Base-by-base conservation (phyloP, 495 filamentous ascomycete genomes). In the Cladorrhinum samala region DNA sequence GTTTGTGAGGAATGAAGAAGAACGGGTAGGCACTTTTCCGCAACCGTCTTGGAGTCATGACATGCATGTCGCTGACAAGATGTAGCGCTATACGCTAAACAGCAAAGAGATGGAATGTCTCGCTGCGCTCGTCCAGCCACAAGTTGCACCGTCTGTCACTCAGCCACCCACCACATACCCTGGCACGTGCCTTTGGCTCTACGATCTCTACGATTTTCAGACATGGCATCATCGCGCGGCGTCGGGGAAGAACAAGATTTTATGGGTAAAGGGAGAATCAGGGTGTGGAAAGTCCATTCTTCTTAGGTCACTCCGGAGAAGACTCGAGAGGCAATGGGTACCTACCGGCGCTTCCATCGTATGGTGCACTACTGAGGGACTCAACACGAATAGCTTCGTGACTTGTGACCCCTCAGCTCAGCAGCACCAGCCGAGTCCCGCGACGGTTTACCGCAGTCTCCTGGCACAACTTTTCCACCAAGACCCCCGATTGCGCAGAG, bases 201-300 rank as follows among this genome's bases (percentile, higher is more conserved):
- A 66, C 45, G 63, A 69, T 19, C 37, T 66, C 13, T 54, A 53
- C 18, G 65, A 72, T n/a, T 71, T 71, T 21, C 59, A 59, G 9
- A 40, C 61, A 13, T 72, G 69, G 69, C 65, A 69, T 43, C 62
- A 67, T 53, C 64, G 69, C 9, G 61, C 40, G 18, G 60, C 54
- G 16, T 49, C 56, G 14, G 58, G 58, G 44, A 65, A 67, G 46
- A 57, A 66, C 54, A 63, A 65, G 53, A 51, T 72, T 24, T 54
- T 72, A 2, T 71, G 68, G 69, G 59, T 72, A 36, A 64, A 59
- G 18, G 69, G 67, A 8, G 53, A 54, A 16, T 53, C 65, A 0
- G 68, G 69, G 2, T 69, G 63, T 16, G 69, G 69, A 9, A 72
- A 71, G 47, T 64, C 66, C 1, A 57, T 68, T 2, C 59, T 71